A percentile compares a stretch with the other conserved stretches of the same genome.
These are phyloP conservation scores for Endogone sp. DNA, from an alignment of 192 early-diverging fungal genomes.

Conservation along the genomic window DNA sequence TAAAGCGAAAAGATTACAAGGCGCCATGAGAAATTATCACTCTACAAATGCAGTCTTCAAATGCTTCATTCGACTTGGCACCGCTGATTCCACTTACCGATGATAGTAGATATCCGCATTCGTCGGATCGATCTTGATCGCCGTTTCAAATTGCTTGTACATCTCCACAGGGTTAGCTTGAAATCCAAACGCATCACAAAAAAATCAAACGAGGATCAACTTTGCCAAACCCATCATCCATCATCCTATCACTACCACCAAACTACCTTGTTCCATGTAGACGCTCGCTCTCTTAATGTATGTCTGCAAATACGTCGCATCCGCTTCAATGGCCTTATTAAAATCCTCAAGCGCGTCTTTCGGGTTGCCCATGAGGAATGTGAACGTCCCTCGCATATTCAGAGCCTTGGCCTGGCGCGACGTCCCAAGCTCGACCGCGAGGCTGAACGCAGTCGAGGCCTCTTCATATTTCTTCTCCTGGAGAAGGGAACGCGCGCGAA, in stretches of 20 bases:
- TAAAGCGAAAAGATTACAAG: constrained; percentile 5
- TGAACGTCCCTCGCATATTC: constrained; percentile 86
- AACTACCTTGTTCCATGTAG: constrained; percentile 77
- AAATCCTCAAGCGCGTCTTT: constrained; percentile 67
- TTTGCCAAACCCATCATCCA: background rate
- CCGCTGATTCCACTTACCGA: constrained; percentile 21
- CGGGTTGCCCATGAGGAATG: constrained; percentile 83
- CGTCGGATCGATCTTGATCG: constrained; percentile 58
- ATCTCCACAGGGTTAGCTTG: constrained; percentile 54
- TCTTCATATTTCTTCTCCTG: constrained; percentile 51
- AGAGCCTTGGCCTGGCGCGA: constrained; percentile 61
- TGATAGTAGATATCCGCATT: constrained; percentile 94
- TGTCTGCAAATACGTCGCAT: constrained; percentile 76
- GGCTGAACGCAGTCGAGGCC: constrained; percentile 57
- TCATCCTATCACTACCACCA: background rate
- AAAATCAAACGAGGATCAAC: constrained; percentile 1
- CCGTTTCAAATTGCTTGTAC: constrained; percentile 66
- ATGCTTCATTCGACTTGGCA: background rate
- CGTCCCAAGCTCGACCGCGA: constrained; percentile 52
- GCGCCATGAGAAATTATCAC: too few species aligned
- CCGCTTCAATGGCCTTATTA: constrained; percentile 73
- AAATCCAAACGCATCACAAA: background rate
- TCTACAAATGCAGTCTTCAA: background rate
- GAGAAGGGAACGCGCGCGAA: constrained; percentile 48
- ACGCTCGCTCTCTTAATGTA: constrained; percentile 89